phyloP scores from a whole-genome alignment of 73 alveolate genomes.

The Paramecium biaurelia region DNA sequence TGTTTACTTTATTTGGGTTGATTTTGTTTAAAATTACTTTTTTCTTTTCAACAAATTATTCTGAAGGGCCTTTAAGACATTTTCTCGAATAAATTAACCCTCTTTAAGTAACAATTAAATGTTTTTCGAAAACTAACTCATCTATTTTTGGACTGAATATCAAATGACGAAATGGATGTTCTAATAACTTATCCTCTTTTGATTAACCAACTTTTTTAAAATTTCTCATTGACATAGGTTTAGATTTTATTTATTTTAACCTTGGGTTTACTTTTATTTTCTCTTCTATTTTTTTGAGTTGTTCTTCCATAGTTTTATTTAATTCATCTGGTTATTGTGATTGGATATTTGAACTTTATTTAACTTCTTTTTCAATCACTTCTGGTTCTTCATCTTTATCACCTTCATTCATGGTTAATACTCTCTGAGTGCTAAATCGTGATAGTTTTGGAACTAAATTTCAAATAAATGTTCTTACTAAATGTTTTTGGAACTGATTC shows the following conservation, averaged over 20 bases:
- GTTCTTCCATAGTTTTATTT: not conserved
- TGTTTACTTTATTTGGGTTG: slow-evolving; percentile 61
- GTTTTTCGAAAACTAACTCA: slow-evolving; percentile 39
- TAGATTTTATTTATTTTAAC: not conserved
- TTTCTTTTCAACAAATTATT: slow-evolving; percentile 2
- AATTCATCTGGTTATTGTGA: not conserved
- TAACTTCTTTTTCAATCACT: not conserved
- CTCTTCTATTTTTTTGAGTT: not conserved
- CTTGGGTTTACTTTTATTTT: not conserved
- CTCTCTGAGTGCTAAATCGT: not conserved
- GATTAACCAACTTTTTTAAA: not conserved
- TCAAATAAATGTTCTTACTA: not conserved
- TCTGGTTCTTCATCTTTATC: not conserved
- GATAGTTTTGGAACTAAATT: not conserved
- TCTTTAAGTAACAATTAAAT: slow-evolving; percentile 35
- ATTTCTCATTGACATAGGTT: not conserved
- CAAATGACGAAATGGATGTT: slow-evolving; percentile 58
- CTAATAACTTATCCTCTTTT: not conserved
- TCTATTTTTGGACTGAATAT: slow-evolving; percentile 20
- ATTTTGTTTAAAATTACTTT: not conserved
- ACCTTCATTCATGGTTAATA: not conserved
- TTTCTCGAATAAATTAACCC: slow-evolving; percentile 44
- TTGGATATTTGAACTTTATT: not conserved
- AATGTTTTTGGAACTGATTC: not conserved
- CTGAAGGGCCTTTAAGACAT: slow-evolving; percentile 61